These are phyloP conservation scores for Trichosporon sp. DNA, from an alignment of 1,284 basidiomycete genomes.

Conservation along the genomic window DNA sequence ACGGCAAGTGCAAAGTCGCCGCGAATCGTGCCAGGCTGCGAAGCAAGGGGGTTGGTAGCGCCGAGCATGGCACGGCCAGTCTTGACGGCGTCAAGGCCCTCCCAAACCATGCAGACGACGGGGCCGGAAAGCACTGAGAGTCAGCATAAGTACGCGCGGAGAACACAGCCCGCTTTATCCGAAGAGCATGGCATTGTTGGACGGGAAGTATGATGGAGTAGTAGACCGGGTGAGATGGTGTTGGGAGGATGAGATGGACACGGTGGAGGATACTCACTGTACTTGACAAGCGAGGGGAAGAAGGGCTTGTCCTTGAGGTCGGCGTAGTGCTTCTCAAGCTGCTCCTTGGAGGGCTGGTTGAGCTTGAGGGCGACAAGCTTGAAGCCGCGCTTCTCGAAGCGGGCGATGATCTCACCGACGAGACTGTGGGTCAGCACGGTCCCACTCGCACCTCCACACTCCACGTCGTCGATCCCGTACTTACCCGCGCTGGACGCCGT, in stretches of 20 bases:
- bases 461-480: not conserved
- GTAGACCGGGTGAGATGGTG: not conserved
- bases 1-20: constrained; percentile 67
- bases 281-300: constrained; percentile 88
- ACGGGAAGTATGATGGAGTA: not conserved
- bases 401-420: constrained; percentile 85
- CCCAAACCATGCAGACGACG: constrained; percentile 94
- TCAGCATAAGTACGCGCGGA: not conserved
- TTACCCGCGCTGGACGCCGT: constrained; percentile 84
- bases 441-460: not conserved
- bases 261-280: too few species aligned
- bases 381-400: constrained; percentile 94
- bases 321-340: constrained; percentile 88
- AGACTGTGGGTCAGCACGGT: constrained; percentile 51
- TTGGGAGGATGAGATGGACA: not conserved
- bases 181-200: too few species aligned
- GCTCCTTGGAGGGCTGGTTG: constrained; percentile 65
- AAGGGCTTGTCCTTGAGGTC: constrained; percentile 87
- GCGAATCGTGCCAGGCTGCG: constrained; percentile 62
- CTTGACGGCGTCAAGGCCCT: constrained; percentile 94
- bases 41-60: constrained; percentile 92
- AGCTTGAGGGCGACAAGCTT: constrained; percentile 81
- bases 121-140: constrained; percentile 74
- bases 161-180: too few species aligned
- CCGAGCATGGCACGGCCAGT: constrained; percentile 93